Evolutionary conservation across 148 eudicot genomes (phyloP).

Genomic region (Amaranthus hypochondriacus): DNA sequence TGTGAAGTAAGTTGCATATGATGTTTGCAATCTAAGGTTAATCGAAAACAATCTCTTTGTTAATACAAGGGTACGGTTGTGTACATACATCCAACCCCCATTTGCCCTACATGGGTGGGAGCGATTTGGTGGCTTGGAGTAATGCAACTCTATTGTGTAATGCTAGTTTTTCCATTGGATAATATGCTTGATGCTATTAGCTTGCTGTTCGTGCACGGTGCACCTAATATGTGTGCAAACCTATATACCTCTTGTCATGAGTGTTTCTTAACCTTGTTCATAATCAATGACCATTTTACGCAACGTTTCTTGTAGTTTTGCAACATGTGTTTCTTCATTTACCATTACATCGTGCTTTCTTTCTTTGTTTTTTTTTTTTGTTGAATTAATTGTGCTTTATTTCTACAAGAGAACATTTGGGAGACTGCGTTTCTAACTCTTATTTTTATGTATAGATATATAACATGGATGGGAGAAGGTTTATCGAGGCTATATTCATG

Average conservation of each 20-base stretch:
- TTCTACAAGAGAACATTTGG: not conserved
- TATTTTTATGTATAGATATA: conserved; percentile 49
- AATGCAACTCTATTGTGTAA: not conserved
- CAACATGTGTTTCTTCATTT: not conserved
- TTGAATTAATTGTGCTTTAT: not conserved
- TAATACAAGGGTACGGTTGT: no score
- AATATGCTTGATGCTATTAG: not conserved
- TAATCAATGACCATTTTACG: not conserved
- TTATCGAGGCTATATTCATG: conserved; percentile 62
- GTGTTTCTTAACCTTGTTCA: not conserved
- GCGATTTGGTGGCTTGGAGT: no score
- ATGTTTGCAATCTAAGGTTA: no score
- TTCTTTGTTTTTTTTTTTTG: not conserved
- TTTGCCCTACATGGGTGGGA: no score
- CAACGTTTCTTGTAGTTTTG: not conserved
- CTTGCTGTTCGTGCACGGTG: not conserved
- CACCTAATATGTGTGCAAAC: no score
- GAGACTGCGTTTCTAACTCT: not conserved
- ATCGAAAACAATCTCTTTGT: no score
- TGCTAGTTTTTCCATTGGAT: not conserved
- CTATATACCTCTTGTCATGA: not conserved
- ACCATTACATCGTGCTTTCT: not conserved
- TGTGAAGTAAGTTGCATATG: no score
- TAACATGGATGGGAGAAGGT: conserved; percentile 97
- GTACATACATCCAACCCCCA: no score